Base-by-base conservation (phyloP, 2,329 filamentous ascomycete genomes). In the Xylariaceae sp. region DNA sequence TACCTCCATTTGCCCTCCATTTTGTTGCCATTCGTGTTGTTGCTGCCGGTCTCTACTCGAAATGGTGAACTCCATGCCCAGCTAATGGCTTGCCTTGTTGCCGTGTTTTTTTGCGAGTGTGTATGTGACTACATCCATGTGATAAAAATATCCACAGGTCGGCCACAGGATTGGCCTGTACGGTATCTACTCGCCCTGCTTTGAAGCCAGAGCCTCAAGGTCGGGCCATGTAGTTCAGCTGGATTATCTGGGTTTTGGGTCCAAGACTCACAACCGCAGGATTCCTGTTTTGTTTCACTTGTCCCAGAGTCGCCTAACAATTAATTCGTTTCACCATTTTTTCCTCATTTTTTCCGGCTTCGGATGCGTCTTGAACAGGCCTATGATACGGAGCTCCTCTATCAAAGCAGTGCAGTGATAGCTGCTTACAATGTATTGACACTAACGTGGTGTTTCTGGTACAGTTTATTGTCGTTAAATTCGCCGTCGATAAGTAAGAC, bases 11-110 rank as follows among this genome's bases (percentile, higher is more conserved):
- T 7, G 30, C 15, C 10, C 34, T 37, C 37, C 23, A 17, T 3
- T 49, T 47, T 57, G 37, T 50, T 45, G 52, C 11, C 17, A 4
- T 13, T 50, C n/a, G 45, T 54, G 51, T 58, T 51, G 53, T 35
- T 54, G 10, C 23, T 50, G 56, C 53, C 47, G 56, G 53, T 56
- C 17, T 63, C 45, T 59, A 54, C 54, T 41, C 61, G 60, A 57
- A 57, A 50, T 35, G 23, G 66, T 67, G 64, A 67, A 60, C 37
- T 60, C 61, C 61, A 41, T 65, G 48, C 37, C 58, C 57, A 59
- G 57, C 59, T 55, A 57, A 57, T 51, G 54, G 56, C 62, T 53
- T 56, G 59, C 59, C 60, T 61, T 60, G 53, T 51, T 60, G 56
- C 50, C 48, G 56, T 61, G 56, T 62, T 58, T 58, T 59, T 62